Base-by-base conservation (phyloP, 768 basidiomycete genomes). In the Trametes cinnabarina region DNA sequence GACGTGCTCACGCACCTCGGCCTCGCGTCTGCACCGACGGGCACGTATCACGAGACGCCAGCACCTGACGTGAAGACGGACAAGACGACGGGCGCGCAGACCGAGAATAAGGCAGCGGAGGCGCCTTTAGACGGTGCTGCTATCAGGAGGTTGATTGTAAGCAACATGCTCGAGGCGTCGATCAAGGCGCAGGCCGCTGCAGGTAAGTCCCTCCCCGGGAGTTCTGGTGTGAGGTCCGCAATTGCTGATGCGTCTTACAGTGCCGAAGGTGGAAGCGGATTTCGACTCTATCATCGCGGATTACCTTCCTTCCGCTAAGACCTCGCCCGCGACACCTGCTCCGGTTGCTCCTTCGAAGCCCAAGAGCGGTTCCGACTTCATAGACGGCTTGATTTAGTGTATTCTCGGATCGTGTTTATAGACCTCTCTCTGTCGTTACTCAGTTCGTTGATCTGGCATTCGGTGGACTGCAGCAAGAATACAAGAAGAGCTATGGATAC, bases 1-100 rank as follows among this genome's bases (percentile, higher is more conserved):
- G 96, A 99, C 68, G 87, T 98, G 1, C 80, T 99, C 26, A 76
- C 92, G 3, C 86, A 84, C 73, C 78, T 97, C 5, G 96, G 96
- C 19, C 86, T 87, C 72, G 90, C 94, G 19, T 86, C 86, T 11
- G 78, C 80, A 34, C 90, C 93, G 0, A 76, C 80, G 19, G 93
- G 92, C 35, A 89, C 90, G 3, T 90, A 79, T 73, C 87, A 86
- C 69, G 77, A 77, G 63, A 62, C 74, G 14, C 58, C 66, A 19
- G 68, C 30, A 63, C 72, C 62, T 71, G 66, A 74, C 72, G 69
- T 44, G 48, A 64, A 74, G 58, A 58, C 66, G 55, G 49, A 46
- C 49, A 47, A 55, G 44, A 80, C 75, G 68, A 72, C 73, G 48
- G 74, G 77, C 51, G 61, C 66, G 62, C 58, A 62, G 51, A 46